These are phyloP conservation scores for Pseudofabraea citricarpa DNA, from an alignment of 2,329 filamentous ascomycete species.

Conservation along the genomic window DNA sequence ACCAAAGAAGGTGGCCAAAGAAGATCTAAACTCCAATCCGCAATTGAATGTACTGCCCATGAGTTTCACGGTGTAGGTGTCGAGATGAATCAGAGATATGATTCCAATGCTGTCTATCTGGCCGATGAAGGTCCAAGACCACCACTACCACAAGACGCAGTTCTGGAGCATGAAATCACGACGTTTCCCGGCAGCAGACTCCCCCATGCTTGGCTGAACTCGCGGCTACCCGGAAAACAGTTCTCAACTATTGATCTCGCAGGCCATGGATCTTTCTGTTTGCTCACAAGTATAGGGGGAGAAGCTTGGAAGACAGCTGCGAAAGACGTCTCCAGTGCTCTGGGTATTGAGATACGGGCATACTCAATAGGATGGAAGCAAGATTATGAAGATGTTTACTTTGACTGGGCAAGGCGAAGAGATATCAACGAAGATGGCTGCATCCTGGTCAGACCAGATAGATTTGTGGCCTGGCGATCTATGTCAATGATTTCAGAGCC, in stretches of 20 bases:
- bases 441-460: slow-evolving; percentile 54
- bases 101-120: slow-evolving; percentile 38
- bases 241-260: slow-evolving; percentile 57
- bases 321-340: slow-evolving; percentile 26
- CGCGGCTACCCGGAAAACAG: slow-evolving; percentile 34
- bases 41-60: slow-evolving; percentile 36
- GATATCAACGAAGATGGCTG: slow-evolving; percentile 53
- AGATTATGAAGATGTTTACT: slow-evolving; percentile 59
- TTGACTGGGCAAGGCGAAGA: slow-evolving; percentile 49
- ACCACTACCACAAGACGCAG: slow-evolving; percentile 31
- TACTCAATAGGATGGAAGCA: slow-evolving; percentile 52
- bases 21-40: slow-evolving; percentile 34
- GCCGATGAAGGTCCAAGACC: slow-evolving; percentile 33
- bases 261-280: slow-evolving; percentile 46
- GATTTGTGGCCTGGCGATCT: slow-evolving; percentile 26
- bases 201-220: slow-evolving; percentile 60
- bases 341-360: slow-evolving; percentile 42
- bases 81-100: slow-evolving; percentile 56
- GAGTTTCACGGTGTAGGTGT: slow-evolving; percentile 53
- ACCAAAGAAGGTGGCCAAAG: slow-evolving; percentile 33
- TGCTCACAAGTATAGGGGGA: slow-evolving; percentile 53
- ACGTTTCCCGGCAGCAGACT: slow-evolving; percentile 56
- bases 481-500: slow-evolving; percentile 4
- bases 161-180: slow-evolving; percentile 37
- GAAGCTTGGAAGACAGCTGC: slow-evolving; percentile 48